Conservation (phyloP, 2,329 filamentous ascomycete genomes). For the Geosmithia flava region DNA sequence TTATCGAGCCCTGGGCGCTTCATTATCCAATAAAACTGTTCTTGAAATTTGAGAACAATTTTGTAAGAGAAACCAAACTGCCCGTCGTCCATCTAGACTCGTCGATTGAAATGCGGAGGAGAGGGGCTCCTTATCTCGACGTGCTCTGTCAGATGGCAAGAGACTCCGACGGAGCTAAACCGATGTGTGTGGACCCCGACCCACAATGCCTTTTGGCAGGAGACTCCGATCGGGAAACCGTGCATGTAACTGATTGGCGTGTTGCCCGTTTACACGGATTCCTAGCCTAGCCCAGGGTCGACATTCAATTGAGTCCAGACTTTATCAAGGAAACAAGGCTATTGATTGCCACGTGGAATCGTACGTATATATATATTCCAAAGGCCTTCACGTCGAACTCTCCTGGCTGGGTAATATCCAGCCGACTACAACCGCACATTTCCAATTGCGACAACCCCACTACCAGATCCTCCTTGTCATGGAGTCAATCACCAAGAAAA, state of each 20-base stretch:
- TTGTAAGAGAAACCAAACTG: background rate
- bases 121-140: background rate
- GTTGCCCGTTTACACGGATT: background rate
- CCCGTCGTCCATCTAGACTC: background rate
- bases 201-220: background rate
- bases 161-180: background rate
- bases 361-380: background rate
- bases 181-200: background rate
- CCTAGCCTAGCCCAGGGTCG: background rate
- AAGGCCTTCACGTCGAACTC: background rate
- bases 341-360: background rate
- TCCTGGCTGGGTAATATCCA: too few relatives aligned
- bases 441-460: too few relatives aligned
- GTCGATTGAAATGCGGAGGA: background rate
- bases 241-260: background rate
- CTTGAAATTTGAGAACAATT: background rate
- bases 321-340: background rate
- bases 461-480: too few relatives aligned
- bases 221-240: background rate
- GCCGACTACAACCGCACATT: too few relatives aligned
- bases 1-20: too few relatives aligned
- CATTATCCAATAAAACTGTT: background rate
- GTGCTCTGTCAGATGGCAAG: background rate
- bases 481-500: background rate
- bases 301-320: background rate